Conservation (phyloP, 495 filamentous ascomycete species). For the Talaromyces stipitatus region DNA sequence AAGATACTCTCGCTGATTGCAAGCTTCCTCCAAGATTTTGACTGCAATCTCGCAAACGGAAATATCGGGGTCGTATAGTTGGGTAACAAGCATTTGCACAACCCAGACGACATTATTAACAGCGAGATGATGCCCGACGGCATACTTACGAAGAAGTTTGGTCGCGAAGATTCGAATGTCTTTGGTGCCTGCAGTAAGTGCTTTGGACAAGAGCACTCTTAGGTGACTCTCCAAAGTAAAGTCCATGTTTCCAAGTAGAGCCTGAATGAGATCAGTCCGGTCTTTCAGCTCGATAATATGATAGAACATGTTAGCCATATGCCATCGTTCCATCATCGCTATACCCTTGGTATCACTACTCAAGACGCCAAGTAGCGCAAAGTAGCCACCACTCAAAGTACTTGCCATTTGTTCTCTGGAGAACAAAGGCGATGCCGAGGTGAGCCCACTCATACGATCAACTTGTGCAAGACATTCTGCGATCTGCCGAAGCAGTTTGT, state of each 20-base stretch:
- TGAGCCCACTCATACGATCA: slow-evolving; percentile 85
- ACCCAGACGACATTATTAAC: slow-evolving; percentile 75
- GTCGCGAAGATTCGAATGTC: slow-evolving; percentile 84
- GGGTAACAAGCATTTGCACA: slow-evolving; percentile 89
- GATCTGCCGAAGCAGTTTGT: slow-evolving; percentile 86
- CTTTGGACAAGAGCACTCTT: slow-evolving; percentile 85
- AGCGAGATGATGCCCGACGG: slow-evolving; percentile 33
- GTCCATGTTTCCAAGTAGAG: slow-evolving; percentile 83
- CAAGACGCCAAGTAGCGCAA: slow-evolving; percentile 80
- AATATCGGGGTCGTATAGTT: slow-evolving; percentile 94
- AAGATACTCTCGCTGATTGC: slow-evolving; percentile 79
- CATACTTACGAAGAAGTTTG: slow-evolving; percentile 75
- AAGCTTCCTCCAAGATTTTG: slow-evolving; percentile 94
- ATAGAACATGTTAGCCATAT: slow-evolving; percentile 98
- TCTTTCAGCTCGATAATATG: slow-evolving; percentile 88
- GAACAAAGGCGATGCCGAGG: slow-evolving; percentile 81
- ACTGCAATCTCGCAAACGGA: slow-evolving; percentile 93
- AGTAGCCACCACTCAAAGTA: slow-evolving; percentile 85
- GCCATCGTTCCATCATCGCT: slow-evolving; percentile 89
- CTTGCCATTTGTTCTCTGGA: slow-evolving; percentile 72
- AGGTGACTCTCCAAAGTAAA: slow-evolving; percentile 84
- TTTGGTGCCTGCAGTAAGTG: slow-evolving; percentile 84
- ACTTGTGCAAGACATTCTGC: slow-evolving; percentile 93
- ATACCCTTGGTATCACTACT: slow-evolving; percentile 76
- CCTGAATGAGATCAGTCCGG: slow-evolving; percentile 82